A percentile compares a stretch with the other conserved stretches of the same genome.
phyloP scores from a whole-genome alignment of 2,329 filamentous ascomycete species.

The Paraconiothyrium brasiliense region DNA sequence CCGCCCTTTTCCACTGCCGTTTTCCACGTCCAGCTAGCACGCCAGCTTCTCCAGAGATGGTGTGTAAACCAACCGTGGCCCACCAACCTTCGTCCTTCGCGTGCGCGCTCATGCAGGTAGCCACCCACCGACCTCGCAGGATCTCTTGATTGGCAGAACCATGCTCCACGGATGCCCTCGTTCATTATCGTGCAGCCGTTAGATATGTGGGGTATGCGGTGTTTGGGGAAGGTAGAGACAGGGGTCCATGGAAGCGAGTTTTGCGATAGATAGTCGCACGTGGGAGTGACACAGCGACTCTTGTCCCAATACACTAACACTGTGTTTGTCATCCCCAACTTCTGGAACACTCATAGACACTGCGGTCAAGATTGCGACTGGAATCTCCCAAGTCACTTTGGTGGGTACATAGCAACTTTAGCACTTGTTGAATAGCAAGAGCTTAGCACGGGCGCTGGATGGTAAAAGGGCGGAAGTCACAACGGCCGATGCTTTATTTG shows the following conservation, averaged over 20 bases:
- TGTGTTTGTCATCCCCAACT: too few species aligned
- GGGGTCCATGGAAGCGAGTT: slow-evolving; percentile 11
- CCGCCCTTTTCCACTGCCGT: neutral
- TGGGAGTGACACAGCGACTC: neutral
- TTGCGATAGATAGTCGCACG: neutral
- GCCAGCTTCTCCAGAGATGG: neutral
- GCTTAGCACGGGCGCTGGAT: neutral
- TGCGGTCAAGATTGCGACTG: neutral
- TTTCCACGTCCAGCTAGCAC: neutral
- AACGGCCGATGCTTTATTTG: slow-evolving; percentile 3
- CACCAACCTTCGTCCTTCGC: neutral
- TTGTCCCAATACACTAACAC: neutral
- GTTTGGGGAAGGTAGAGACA: neutral
- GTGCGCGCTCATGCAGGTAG: slow-evolving; percentile 5
- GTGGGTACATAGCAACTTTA: neutral
- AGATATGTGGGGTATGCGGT: slow-evolving; percentile 6
- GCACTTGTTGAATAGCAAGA: neutral
- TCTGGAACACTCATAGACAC: neutral
- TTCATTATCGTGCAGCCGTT: slow-evolving; percentile 6
- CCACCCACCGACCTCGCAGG: slow-evolving; percentile 9
- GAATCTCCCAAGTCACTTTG: neutral
- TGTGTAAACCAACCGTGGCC: neutral
- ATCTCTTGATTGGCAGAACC: slow-evolving; percentile 7
- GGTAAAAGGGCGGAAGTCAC: slow-evolving; percentile 7
- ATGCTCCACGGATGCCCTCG: neutral